Evolutionary conservation across 2,329 filamentous ascomycete species (phyloP), one percentile per base, ranked within the genome.

Genomic region (Pseudocercospora vitis): DNA sequence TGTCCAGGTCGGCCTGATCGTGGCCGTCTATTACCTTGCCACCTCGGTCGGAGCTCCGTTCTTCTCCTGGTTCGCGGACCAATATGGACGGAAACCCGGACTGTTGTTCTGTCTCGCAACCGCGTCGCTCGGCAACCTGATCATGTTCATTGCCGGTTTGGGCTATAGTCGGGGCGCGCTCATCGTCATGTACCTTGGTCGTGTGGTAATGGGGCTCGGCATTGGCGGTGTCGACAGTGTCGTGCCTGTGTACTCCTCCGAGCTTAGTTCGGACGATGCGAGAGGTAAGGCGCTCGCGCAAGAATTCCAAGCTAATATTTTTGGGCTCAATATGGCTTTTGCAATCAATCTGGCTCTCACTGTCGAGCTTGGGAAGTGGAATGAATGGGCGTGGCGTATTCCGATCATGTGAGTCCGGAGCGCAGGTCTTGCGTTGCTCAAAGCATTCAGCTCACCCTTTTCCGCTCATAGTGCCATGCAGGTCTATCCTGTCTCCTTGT

Each of bases 301-400:
- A 62, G 81, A 85, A 60, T 85, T 85, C 61, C 82, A 85, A 64
- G 79, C 77, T 66, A 86, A 86, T 59, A 84, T 85, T 57, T 81
- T 84, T 52, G 81, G 82, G 0, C 67, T 86, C 2, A 74, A 83
- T 54, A 77, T 83, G 76, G 82, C 81, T 0, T 85, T 84, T 64
- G 76, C 72, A 0, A 78, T 84, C 65, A 85, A 85, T 59, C 69
- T 84, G 1, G 73, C 69, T 1, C 74, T 82, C 2, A 84, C 81
- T 0, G 67, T 77, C 4, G 64, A 66, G 0, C 71, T 84, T 3
- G 81, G 81, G 2, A 83, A 84, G 59, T 64, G 70, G 6, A 79
- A 72, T 59, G 74, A 85, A 62, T 84, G 81, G 82, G 81, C 82
- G 0, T 85, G 82, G 82, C 72, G 82, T 21, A 73, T 78, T 2